A percentile compares a stretch with the other conserved stretches of the same genome.
Evolutionary conservation across 805 yeast genomes (phyloP).

Genomic region (Saturnispora saitoi): DNA sequence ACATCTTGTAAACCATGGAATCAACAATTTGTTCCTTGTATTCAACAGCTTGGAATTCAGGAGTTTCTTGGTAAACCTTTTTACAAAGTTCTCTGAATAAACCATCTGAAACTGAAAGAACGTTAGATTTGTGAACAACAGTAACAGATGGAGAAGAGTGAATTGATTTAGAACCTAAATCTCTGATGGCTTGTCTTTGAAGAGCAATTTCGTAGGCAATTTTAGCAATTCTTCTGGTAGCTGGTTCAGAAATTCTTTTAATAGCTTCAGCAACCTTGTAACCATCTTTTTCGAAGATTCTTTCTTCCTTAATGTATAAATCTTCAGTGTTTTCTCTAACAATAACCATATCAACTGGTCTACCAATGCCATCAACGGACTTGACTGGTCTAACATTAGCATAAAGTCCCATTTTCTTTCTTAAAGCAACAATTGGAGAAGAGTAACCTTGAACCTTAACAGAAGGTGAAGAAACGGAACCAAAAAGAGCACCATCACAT

Average conservation of each 20-base stretch:
- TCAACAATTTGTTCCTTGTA: slow-evolving; percentile 96
- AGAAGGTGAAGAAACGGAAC: slow-evolving; percentile 95
- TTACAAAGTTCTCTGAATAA: slow-evolving; percentile 85
- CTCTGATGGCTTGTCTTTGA: slow-evolving; percentile 77
- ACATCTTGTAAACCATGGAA: slow-evolving; percentile 98
- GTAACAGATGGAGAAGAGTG: slow-evolving; percentile 61
- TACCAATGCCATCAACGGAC: slow-evolving; percentile 75
- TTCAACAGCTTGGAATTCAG: slow-evolving; percentile 49
- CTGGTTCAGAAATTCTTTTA: slow-evolving; percentile 87
- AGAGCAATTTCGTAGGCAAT: slow-evolving; percentile 90
- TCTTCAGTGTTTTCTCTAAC: slow-evolving; percentile 99
- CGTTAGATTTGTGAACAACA: slow-evolving; percentile 95
- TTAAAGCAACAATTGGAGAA: slow-evolving; percentile 96
- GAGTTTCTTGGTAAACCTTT: slow-evolving; percentile 48
- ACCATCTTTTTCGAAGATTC: slow-evolving; percentile 68
- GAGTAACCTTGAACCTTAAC: slow-evolving; percentile 93
- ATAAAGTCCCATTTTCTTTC: slow-evolving; percentile 88
- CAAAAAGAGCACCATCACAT: slow-evolving; percentile 96
- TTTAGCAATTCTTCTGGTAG: slow-evolving; percentile 77
- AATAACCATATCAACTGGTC: slow-evolving; percentile 94
- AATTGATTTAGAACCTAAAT: slow-evolving; percentile 46
- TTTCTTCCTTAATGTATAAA: slow-evolving; percentile 90
- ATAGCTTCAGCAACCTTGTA: slow-evolving; percentile 93
- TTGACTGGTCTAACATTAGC: slow-evolving; percentile 98
- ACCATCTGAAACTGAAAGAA: slow-evolving; percentile 86